Percentiles rank a stretch among this genome's conserved stretches.
Conservation (phyloP, 2,329 filamentous ascomycete species). For the Colletotrichum neosansevieriae region DNA sequence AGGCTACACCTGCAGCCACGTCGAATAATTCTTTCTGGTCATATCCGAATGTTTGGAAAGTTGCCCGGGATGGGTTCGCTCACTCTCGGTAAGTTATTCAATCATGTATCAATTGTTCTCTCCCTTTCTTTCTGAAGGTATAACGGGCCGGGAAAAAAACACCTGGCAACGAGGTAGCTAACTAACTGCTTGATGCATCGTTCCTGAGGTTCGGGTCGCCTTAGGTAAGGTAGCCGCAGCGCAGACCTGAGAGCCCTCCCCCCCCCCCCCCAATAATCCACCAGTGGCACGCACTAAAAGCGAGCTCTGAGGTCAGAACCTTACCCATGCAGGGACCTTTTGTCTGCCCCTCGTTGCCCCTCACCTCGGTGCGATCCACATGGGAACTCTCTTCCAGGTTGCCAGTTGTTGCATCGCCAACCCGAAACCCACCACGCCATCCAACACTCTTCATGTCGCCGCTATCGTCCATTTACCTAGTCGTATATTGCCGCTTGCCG, state of each 20-base stretch:
- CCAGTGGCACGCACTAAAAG: slow-evolving; percentile 7
- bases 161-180: not conserved
- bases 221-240: slow-evolving; percentile 5
- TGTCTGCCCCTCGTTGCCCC: slow-evolving; percentile 41
- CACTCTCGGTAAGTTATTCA: slow-evolving; percentile 19
- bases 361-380: slow-evolving; percentile 37
- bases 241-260: not conserved
- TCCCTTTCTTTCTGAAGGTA: slow-evolving; percentile 10
- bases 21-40: slow-evolving; percentile 17
- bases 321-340: slow-evolving; percentile 41
- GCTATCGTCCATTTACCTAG: not conserved
- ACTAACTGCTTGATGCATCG: not conserved
- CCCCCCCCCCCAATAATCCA: too few relatives aligned
- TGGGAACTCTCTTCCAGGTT: slow-evolving; percentile 14
- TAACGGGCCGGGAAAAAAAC: not conserved
- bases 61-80: slow-evolving; percentile 18
- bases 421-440: slow-evolving; percentile 9
- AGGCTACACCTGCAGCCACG: not conserved
- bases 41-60: not conserved
- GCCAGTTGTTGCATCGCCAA: slow-evolving; percentile 22
- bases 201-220: slow-evolving; percentile 8
- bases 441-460: slow-evolving; percentile 17
- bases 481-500: slow-evolving; percentile 29
- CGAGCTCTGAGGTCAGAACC: slow-evolving; percentile 15
- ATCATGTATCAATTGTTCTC: not conserved